Evolutionary conservation across 1,284 basidiomycete genomes (phyloP).

Genomic region (Cutaneotrichosporon spelunceum): DNA sequence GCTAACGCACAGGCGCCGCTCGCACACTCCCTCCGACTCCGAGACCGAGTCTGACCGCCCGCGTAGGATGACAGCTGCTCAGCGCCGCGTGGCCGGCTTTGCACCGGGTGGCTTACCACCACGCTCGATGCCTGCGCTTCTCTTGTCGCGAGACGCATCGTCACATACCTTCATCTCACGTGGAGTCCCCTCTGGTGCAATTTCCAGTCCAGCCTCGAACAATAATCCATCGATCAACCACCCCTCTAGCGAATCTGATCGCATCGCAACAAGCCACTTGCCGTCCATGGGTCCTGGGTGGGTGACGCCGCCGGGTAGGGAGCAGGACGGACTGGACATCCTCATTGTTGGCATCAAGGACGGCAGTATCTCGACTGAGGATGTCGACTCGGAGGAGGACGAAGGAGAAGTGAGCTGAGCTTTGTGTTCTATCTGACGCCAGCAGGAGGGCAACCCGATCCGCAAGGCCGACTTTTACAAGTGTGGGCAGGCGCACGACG

Average conservation of each 20-base stretch:
- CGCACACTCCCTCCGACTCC: slow-evolving; percentile 25
- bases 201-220: not conserved
- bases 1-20: slow-evolving; percentile 27
- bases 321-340: slow-evolving; percentile 39
- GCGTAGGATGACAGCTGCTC: not conserved
- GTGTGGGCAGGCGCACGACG: slow-evolving; percentile 40
- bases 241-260: not conserved
- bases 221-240: slow-evolving; percentile 2
- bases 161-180: not conserved
- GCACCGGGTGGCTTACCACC: not conserved
- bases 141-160: not conserved
- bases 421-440: not conserved
- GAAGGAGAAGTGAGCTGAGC: not conserved
- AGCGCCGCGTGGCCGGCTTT: not conserved
- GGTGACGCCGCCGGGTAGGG: slow-evolving; percentile 18
- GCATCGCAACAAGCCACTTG: slow-evolving; percentile 32
- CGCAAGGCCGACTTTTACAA: slow-evolving; percentile 32
- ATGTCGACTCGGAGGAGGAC: slow-evolving; percentile 12
- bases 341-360: slow-evolving; percentile 39
- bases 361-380: slow-evolving; percentile 24
- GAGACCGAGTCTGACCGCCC: slow-evolving; percentile 36
- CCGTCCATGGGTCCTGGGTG: slow-evolving; percentile 34
- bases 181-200: not conserved
- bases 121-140: not conserved
- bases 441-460: slow-evolving; percentile 19